A percentile compares a stretch with the other conserved stretches of the same genome.
phyloP scores from a whole-genome alignment of 2,329 filamentous ascomycete species.

The Dryadomyces quercus-mongolicae region DNA sequence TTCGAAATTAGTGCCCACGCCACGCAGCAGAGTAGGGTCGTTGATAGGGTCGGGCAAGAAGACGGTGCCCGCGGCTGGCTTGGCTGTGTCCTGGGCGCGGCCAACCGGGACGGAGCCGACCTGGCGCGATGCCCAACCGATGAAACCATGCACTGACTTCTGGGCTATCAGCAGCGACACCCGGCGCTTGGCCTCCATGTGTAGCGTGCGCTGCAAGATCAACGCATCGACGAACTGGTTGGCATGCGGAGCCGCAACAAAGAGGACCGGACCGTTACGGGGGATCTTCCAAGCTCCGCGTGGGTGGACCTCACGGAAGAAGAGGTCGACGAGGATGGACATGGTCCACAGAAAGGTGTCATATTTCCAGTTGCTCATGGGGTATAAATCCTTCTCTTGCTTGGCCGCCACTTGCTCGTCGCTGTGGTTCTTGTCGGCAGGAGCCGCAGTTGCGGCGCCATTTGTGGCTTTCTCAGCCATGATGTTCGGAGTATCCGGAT shows the following conservation, averaged over 20 bases:
- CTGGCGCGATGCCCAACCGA: constrained; percentile 73
- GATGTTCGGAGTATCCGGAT: not conserved
- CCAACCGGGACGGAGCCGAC: constrained; percentile 90
- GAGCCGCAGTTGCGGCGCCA: not conserved
- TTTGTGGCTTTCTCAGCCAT: not conserved
- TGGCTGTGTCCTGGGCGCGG: constrained; percentile 79
- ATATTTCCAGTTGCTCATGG: constrained; percentile 64
- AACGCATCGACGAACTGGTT: constrained; percentile 98
- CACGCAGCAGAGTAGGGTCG: constrained; percentile 68
- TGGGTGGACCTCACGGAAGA: constrained; percentile 96
- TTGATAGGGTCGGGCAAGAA: constrained; percentile 82
- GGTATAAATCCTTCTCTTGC: constrained; percentile 38
- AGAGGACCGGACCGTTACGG: constrained; percentile 75
- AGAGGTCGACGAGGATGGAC: constrained; percentile 80
- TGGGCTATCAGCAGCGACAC: constrained; percentile 90
- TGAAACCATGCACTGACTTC: constrained; percentile 89
- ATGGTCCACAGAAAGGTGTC: constrained; percentile 68
- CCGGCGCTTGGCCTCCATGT: constrained; percentile 74
- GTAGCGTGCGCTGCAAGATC: constrained; percentile 81
- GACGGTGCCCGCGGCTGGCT: constrained; percentile 64
- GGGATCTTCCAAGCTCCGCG: constrained; percentile 93
- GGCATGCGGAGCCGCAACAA: constrained; percentile 92
- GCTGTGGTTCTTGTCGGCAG: not conserved
- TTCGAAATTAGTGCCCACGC: constrained; percentile 74
- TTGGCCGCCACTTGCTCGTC: not conserved